Evolutionary conservation across 306 rosid genomes (phyloP).

Genomic region (Corylus americana): DNA sequence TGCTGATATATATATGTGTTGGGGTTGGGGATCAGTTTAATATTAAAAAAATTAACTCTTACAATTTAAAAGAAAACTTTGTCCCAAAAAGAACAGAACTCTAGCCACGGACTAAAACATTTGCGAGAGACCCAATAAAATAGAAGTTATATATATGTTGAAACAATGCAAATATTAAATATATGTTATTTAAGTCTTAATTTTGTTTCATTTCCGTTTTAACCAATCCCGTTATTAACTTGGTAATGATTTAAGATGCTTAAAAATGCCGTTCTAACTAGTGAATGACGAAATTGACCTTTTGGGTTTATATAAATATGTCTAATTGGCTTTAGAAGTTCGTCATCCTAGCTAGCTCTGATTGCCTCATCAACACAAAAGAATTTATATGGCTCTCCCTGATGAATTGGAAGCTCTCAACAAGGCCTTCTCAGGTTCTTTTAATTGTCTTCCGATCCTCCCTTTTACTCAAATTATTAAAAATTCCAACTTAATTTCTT

Average conservation of each 20-base stretch:
- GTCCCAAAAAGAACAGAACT: no score
- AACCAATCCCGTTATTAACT: neutral
- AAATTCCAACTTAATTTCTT: neutral
- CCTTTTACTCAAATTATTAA: neutral
- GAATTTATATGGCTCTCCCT: slow-evolving; percentile 46
- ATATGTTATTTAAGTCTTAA: neutral
- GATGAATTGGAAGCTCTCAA: slow-evolving; percentile 60
- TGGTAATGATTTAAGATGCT: slow-evolving; percentile 1
- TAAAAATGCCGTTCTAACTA: neutral
- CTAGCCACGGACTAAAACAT: no score
- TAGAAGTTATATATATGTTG: no score
- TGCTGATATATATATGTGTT: no score
- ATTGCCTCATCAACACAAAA: neutral
- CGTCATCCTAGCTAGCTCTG: neutral
- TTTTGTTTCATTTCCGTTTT: neutral
- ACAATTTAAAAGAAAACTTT: no score
- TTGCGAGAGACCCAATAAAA: no score
- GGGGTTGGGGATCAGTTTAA: no score
- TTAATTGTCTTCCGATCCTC: neutral
- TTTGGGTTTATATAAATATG: slow-evolving; percentile 13
- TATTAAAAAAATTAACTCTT: no score
- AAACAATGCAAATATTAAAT: neutral
- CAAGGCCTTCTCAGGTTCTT: slow-evolving; percentile 80
- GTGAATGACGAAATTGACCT: slow-evolving; percentile 44
- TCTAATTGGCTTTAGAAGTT: slow-evolving; percentile 5